phyloP scores from a whole-genome alignment of 2,329 filamentous ascomycete genomes.

The Alternaria panax region DNA sequence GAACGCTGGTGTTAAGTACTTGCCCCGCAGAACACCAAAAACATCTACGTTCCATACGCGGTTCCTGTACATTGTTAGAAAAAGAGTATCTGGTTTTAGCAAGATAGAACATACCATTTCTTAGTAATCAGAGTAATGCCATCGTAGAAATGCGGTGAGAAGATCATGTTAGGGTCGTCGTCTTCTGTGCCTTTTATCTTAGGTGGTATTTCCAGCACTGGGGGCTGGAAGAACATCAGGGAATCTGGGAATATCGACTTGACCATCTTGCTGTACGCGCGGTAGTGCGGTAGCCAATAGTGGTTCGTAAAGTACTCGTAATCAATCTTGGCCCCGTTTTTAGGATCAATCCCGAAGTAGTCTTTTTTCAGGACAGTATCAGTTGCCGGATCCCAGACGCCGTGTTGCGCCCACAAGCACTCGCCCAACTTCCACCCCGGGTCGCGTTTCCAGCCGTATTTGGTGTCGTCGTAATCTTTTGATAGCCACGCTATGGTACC shows the following conservation, averaged over 20 bases:
- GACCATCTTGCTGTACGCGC: constrained; percentile 76
- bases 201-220: constrained; percentile 90
- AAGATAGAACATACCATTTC: constrained; percentile 70
- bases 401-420: constrained; percentile 96
- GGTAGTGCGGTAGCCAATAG: constrained; percentile 88
- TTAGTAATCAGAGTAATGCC: constrained; percentile 97
- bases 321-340: constrained; percentile 74
- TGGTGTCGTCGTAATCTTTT: constrained; percentile 80
- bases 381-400: constrained; percentile 84
- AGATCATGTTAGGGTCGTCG: constrained; percentile 88
- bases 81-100: no score
- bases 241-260: constrained; percentile 78
- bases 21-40: constrained; percentile 86
- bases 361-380: constrained; percentile 82
- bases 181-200: constrained; percentile 85
- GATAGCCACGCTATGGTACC: constrained; percentile 87
- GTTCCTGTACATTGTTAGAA: constrained; percentile 63
- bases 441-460: constrained; percentile 90
- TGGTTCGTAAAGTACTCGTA: constrained; percentile 89
- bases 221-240: constrained; percentile 89
- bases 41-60: constrained; percentile 97
- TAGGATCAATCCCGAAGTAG: constrained; percentile 84
- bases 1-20: constrained; percentile 87
- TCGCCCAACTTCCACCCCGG: constrained; percentile 90
- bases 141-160: constrained; percentile 95